Base-by-base conservation (phyloP, 1,284 basidiomycete genomes). In the Ceratobasidium sp. region DNA sequence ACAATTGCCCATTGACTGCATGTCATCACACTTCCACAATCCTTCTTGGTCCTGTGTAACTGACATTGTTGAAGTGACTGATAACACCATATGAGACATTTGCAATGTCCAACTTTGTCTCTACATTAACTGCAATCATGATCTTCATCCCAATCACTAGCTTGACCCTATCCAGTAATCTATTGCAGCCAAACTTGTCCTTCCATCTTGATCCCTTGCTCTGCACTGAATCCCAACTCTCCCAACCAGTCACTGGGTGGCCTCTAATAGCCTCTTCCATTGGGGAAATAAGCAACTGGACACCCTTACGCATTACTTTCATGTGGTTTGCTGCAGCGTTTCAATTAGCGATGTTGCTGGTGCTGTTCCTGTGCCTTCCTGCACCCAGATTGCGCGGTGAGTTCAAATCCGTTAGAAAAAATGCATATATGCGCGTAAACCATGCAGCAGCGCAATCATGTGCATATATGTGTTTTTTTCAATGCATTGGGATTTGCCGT, bases 321-420 rank as follows among this genome's bases (percentile, higher is more conserved):
- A 82, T 80, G 13, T 68, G 40, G 1, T 82, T 20, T 0, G 83
- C 82, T 1, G 72, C 78, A 3, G 78, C 67, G 64, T 87, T 87
- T 85, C 86, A 87, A n/a, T 79, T n/a, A n/a, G n/a, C 67, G 10
- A 23, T 81, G 0, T 84, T 81, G 0, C 87, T 84, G 1, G 78
- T 80, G 79, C 87, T 85, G 10, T 83, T n/a, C n/a, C n/a, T n/a
- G n/a, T n/a, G n/a, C n/a, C n/a, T n/a, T n/a, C n/a, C n/a, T n/a
- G n/a, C n/a, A n/a, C n/a, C n/a, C n/a, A n/a, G n/a, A n/a, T n/a
- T n/a, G n/a, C n/a, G n/a, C n/a, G n/a, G n/a, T n/a, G n/a, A n/a
- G n/a, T n/a, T n/a, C n/a, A n/a, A n/a, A n/a, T n/a, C n/a, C n/a
- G n/a, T n/a, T n/a, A n/a, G n/a, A n/a, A n/a, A n/a, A n/a, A n/a